Percentiles rank a stretch among this genome's conserved stretches.
Evolutionary conservation across 306 rosid genomes (phyloP).

Genomic region (Astragalus glycyphyllos): DNA sequence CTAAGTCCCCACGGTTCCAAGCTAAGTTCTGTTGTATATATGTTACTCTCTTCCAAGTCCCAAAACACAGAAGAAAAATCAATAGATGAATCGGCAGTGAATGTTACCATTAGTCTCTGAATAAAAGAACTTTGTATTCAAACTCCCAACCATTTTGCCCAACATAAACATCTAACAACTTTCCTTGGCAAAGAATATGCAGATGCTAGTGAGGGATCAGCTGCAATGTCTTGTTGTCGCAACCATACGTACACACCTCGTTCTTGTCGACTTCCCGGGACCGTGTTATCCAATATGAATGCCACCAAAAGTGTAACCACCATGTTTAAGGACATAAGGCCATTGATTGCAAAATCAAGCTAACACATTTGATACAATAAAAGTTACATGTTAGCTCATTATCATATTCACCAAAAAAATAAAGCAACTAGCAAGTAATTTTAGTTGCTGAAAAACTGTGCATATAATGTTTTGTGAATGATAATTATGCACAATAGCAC

Average conservation of each 20-base stretch:
- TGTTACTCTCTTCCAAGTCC: not conserved
- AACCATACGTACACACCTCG: constrained; percentile 84
- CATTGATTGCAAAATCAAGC: constrained; percentile 92
- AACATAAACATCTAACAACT: constrained; percentile 51
- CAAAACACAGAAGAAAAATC: not conserved
- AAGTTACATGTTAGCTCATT: constrained; percentile 41
- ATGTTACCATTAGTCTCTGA: not conserved
- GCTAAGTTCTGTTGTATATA: not conserved
- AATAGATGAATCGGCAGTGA: constrained; percentile 18
- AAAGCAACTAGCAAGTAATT: not conserved
- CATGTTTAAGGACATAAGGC: constrained; percentile 87
- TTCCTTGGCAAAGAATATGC: constrained; percentile 73
- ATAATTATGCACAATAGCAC: too few relatives aligned
- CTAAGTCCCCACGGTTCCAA: not conserved
- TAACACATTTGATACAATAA: constrained; percentile 45
- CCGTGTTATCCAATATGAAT: constrained; percentile 80
- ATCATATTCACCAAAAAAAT: not conserved
- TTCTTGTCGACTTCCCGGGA: constrained; percentile 79
- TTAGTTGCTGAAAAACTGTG: not conserved
- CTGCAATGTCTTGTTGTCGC: constrained; percentile 55
- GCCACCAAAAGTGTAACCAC: constrained; percentile 86
- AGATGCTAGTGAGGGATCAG: constrained; percentile 61
- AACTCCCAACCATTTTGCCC: constrained; percentile 59
- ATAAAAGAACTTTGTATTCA: constrained; percentile 37
- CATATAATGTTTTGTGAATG: too few relatives aligned